Conservation (phyloP, 495 filamentous ascomycete species). For the Lasiosphaeriaceae sp. region DNA sequence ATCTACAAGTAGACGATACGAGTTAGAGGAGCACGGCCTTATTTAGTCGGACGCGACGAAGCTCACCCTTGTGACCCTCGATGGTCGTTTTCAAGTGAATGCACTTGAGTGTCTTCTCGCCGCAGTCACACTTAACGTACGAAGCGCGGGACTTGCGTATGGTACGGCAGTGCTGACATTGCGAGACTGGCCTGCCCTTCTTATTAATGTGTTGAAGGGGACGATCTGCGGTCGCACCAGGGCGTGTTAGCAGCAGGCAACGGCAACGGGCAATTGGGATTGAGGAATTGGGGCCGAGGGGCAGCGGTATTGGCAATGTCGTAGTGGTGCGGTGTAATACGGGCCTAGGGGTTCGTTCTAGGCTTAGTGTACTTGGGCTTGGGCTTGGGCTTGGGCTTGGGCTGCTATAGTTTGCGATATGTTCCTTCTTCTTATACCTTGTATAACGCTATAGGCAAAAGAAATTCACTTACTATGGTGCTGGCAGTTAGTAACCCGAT, state of each 20-base stretch:
- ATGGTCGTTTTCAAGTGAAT: slow-evolving; percentile 51
- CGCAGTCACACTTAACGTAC: slow-evolving; percentile 96
- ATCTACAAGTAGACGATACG: slow-evolving; percentile 53
- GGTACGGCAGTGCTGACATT: slow-evolving; percentile 95
- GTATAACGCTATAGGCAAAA: slow-evolving; percentile 11
- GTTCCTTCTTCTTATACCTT: slow-evolving; percentile 24
- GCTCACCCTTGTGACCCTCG: slow-evolving; percentile 55
- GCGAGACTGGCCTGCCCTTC: slow-evolving; percentile 95
- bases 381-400: too few relatives aligned
- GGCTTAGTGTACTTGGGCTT: not conserved
- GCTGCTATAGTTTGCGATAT: too few relatives aligned
- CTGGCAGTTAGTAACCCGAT: slow-evolving; percentile 92
- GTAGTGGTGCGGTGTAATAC: not conserved
- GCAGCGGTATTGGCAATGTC: not conserved
- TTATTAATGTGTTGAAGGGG: slow-evolving; percentile 95
- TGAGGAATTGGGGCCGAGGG: not conserved
- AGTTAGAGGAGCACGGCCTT: slow-evolving; percentile 43
- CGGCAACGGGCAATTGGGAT: slow-evolving; percentile 4
- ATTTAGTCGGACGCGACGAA: slow-evolving; percentile 32
- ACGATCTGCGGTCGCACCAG: slow-evolving; percentile 60
- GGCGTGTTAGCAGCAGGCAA: slow-evolving; percentile 18
- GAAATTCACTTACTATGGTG: slow-evolving; percentile 71
- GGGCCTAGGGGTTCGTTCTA: not conserved
- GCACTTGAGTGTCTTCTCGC: slow-evolving; percentile 80
- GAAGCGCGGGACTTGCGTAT: slow-evolving; percentile 96